Base-by-base conservation (phyloP, 2,329 filamentous ascomycete species). In the Hypoxylon sp. region DNA sequence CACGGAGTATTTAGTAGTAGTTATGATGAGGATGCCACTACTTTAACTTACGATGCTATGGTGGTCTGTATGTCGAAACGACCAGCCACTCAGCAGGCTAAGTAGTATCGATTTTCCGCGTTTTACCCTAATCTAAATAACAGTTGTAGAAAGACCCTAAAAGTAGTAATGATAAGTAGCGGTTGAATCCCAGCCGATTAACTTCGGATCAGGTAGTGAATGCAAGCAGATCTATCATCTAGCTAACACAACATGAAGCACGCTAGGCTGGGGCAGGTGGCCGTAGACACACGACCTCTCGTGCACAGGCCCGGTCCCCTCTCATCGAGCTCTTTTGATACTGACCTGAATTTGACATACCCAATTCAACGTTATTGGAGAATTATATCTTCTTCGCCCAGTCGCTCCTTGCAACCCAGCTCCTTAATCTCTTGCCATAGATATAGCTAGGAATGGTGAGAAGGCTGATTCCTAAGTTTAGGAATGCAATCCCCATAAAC, bases 381-480 rank as follows among this genome's bases (percentile, higher is more conserved):
- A 39, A 8, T 50, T 59, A 73, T 31, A 74, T 71, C 65, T 68
- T 73, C 57, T 67, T 63, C 1, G 73, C 65, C 73, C 73, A 74
- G 3, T 73, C 73, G 29, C 73, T 74, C 29, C 71, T 69, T 11
- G 70, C 71, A 22, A 74, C 71, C 73, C 73, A 74, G 46, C 71
- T 73, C 42, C 73, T 61, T 24, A 74, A 19, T 42, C 70, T 63
- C 65, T 74, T 74, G 47, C 73, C 73, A 22, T 73, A 74, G 13
- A 74, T 69, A 51, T 74, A 74, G 54, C 71, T 72, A n/a, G 73
- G 73, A 13, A 74, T 74, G 3, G 73, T 74, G n/a, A 74, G 66
- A 3, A 66, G 51, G 31, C 73, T 72, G 24, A 74, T 74, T 1
- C 61, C 62, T 26, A 74, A 37, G 26, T 74, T 74, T 35, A 74